Conservation (phyloP, 2,329 filamentous ascomycete species). For the Diaporthe humulicola region DNA sequence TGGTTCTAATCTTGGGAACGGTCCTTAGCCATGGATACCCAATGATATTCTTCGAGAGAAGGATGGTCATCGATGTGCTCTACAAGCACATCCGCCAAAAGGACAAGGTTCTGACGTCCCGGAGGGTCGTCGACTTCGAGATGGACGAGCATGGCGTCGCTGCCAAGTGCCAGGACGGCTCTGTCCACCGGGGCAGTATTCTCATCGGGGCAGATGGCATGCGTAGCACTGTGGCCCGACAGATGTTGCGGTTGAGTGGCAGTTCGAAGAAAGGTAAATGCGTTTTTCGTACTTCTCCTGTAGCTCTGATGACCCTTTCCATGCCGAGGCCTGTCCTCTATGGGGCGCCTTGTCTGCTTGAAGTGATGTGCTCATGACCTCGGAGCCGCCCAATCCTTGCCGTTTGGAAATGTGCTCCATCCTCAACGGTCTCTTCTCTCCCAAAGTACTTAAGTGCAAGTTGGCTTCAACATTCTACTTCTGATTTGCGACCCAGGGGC, state of each 20-base stretch:
- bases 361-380: not conserved
- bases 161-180: constrained; percentile 38
- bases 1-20: not conserved
- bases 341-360: not conserved
- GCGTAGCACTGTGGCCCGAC: constrained; percentile 32
- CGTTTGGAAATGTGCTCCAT: not conserved
- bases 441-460: not conserved
- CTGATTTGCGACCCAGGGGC: not conserved
- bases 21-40: constrained; percentile 49
- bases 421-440: too few species aligned
- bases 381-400: not conserved
- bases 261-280: not conserved
- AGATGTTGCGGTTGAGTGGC: constrained; percentile 42
- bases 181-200: constrained; percentile 38
- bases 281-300: not conserved
- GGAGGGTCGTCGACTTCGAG: constrained; percentile 47
- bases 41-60: constrained; percentile 52
- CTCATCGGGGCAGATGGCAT: constrained; percentile 41
- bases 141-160: not conserved
- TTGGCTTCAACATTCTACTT: not conserved
- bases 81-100: constrained; percentile 52
- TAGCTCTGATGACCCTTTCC: not conserved
- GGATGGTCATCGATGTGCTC: constrained; percentile 50
- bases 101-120: constrained; percentile 48
- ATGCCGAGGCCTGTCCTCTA: not conserved